Conservation (phyloP, 352 stramenopile genomes). For the Globisporangium megalacanthum region DNA sequence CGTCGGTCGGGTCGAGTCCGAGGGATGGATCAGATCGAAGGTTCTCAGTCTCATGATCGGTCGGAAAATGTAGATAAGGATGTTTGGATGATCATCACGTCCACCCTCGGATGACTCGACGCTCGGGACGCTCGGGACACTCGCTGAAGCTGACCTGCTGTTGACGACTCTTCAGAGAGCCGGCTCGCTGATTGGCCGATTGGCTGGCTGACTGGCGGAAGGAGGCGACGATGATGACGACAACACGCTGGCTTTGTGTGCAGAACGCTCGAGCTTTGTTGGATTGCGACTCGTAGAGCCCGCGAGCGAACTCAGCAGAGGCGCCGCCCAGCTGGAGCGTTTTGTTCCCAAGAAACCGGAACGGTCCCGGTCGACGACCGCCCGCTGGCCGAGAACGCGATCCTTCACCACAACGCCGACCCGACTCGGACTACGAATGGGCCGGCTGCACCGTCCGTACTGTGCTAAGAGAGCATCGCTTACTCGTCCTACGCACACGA, state of each 20-base stretch:
- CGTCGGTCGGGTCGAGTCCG: background rate
- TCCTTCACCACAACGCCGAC: slow-evolving; percentile 8
- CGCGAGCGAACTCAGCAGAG: background rate
- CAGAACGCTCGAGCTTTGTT: background rate
- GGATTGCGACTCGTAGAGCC: background rate
- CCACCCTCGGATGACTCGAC: slow-evolving; percentile 13
- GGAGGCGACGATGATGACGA: background rate
- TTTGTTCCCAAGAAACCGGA: slow-evolving; percentile 15
- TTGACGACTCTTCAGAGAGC: background rate
- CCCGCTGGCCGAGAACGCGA: background rate
- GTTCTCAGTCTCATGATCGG: slow-evolving; percentile 18
- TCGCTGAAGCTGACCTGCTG: background rate
- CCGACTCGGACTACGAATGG: slow-evolving; percentile 6
- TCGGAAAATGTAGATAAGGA: slow-evolving; percentile 75
- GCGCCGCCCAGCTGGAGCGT: background rate
- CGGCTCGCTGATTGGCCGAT: background rate
- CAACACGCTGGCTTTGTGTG: background rate
- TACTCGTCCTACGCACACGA: slow-evolving; percentile 13
- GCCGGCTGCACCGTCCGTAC: background rate
- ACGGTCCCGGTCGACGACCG: background rate
- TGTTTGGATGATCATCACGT: slow-evolving; percentile 61
- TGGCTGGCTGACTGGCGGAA: background rate
- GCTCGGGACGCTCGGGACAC: background rate
- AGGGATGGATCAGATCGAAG: slow-evolving; percentile 28
- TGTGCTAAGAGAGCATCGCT: slow-evolving; percentile 1